These are phyloP conservation scores for Zygosaccharomyces rouxii DNA, from an alignment of 805 yeast species.

Conservation along the genomic window DNA sequence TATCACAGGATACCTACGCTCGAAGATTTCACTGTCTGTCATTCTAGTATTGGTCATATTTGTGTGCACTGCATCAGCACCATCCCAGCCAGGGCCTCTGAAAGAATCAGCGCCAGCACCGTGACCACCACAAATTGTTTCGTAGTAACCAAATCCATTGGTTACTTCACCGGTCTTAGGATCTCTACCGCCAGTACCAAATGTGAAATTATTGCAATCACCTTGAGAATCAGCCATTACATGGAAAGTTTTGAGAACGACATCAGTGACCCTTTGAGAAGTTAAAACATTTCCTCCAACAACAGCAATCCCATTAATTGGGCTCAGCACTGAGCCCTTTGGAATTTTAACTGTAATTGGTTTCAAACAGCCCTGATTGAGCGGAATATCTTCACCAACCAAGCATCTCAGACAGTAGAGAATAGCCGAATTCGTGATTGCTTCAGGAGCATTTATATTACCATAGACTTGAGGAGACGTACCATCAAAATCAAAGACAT, in stretches of 20 bases:
- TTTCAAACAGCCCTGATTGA: conserved; percentile 85
- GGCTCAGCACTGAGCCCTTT: conserved; percentile 58
- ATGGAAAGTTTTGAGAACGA: conserved; percentile 74
- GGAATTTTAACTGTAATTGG: conserved; percentile 71
- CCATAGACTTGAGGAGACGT: conserved; percentile 85
- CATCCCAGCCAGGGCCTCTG: conserved; percentile 72
- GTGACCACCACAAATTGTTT: conserved; percentile 91
- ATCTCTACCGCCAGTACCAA: conserved; percentile 69
- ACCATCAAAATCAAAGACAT: conserved; percentile 86
- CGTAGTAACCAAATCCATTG: conserved; percentile 82
- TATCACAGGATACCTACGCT: conserved; percentile 79
- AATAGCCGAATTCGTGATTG: conserved; percentile 84
- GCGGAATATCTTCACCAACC: conserved; percentile 81
- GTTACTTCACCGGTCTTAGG: conserved; percentile 40
- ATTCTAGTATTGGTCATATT: conserved; percentile 92
- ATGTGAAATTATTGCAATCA: conserved; percentile 88
- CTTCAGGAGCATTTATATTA: conserved; percentile 86
- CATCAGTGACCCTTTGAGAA: conserved; percentile 88
- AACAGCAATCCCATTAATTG: conserved; percentile 81
- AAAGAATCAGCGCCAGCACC: conserved; percentile 59
- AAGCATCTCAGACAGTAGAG: conserved; percentile 80
- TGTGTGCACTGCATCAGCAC: conserved; percentile 85
- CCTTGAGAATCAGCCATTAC: conserved; percentile 96
- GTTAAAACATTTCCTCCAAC: conserved; percentile 95
- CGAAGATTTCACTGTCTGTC: conserved; percentile 87